A percentile compares a stretch with the other conserved stretches of the same genome.
These are phyloP conservation scores for Globisporangium cederbergense DNA, from an alignment of 352 stramenopile species.

Conservation along the genomic window DNA sequence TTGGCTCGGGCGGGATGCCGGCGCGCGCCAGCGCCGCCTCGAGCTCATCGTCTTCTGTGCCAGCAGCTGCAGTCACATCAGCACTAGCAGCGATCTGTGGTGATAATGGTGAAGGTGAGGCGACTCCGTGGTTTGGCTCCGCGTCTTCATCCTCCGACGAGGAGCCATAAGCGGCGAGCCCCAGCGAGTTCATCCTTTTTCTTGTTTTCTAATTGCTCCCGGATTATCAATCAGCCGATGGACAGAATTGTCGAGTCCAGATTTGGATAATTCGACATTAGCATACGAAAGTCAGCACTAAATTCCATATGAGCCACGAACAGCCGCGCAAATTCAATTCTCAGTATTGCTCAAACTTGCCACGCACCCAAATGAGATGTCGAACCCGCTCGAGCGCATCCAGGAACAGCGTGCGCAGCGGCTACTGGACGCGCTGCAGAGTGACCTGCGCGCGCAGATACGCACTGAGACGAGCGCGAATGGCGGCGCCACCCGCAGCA, in stretches of 20 bases:
- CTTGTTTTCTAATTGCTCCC: not conserved
- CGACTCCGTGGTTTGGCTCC: not conserved
- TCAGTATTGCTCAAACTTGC: not conserved
- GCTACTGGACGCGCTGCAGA: slow-evolving; percentile 55
- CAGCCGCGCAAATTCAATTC: not conserved
- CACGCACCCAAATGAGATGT: slow-evolving; percentile 3
- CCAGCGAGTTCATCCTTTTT: slow-evolving; percentile 30
- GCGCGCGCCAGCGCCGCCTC: slow-evolving; percentile 32
- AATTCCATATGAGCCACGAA: not conserved
- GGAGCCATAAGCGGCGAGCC: slow-evolving; percentile 29
- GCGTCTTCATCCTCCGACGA: slow-evolving; percentile 33
- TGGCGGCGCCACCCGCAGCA: slow-evolving; percentile 12
- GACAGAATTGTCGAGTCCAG: not conserved
- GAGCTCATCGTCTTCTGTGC: slow-evolving; percentile 14
- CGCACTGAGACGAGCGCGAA: slow-evolving; percentile 45
- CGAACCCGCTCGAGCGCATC: slow-evolving; percentile 62
- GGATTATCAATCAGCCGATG: not conserved
- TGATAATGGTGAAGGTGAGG: not conserved
- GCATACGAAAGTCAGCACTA: not conserved
- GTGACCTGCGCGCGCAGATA: slow-evolving; percentile 55
- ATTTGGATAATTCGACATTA: not conserved
- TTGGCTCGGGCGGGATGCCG: slow-evolving; percentile 39
- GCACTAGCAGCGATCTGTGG: not conserved
- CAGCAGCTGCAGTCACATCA: not conserved
- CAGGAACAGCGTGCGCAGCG: slow-evolving; percentile 57